These are phyloP conservation scores for Endothia cerciana DNA, from an alignment of 2,329 filamentous ascomycete species.

Conservation along the genomic window DNA sequence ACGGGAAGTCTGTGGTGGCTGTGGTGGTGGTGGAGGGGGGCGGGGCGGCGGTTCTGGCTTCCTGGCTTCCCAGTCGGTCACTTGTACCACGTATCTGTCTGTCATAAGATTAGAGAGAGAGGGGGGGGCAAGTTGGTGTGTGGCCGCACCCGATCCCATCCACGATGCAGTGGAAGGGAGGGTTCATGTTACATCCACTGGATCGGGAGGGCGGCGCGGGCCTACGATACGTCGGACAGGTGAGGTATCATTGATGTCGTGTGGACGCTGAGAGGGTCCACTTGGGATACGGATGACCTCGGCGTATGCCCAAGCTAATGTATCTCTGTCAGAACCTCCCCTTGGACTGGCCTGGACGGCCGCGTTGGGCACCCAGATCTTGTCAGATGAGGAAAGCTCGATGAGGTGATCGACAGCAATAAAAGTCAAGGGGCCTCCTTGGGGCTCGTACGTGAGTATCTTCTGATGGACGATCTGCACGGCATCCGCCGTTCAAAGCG, in stretches of 20 bases:
- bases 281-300: conserved; percentile 20
- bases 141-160: conserved; percentile 8
- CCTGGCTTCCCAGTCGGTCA: not conserved
- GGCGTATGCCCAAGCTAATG: conserved; percentile 1
- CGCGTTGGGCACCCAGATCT: conserved; percentile 6
- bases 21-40: too few species aligned
- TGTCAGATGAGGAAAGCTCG: conserved; percentile 20
- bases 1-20: not conserved
- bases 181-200: conserved; percentile 19
- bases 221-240: conserved; percentile 21
- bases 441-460: not conserved
- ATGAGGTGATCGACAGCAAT: conserved; percentile 11
- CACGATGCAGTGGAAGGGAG: conserved; percentile 5
- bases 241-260: conserved; percentile 3
- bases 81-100: not conserved
- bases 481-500: not conserved
- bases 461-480: not conserved
- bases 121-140: not conserved
- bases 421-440: not conserved
- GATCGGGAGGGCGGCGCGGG: conserved; percentile 26
- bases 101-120: not conserved
- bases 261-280: conserved; percentile 3
- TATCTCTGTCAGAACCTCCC: not conserved
- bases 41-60: conserved; percentile 9
- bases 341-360: not conserved